Base-by-base conservation (phyloP, 2,329 filamentous ascomycete genomes). In the Hypoxylon sp. region DNA sequence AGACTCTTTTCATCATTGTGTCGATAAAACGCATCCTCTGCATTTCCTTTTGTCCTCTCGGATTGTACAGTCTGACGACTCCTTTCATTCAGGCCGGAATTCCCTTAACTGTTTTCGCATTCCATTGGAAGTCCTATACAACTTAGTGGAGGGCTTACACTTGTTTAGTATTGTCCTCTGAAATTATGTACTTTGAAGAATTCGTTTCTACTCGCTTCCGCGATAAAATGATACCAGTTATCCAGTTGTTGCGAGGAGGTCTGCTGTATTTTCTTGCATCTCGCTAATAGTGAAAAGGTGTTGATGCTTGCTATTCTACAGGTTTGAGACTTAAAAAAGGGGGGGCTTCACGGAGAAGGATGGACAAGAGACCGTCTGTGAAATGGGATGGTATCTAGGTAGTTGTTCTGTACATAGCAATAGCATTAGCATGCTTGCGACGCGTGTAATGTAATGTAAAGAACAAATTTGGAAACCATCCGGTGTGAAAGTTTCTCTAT, bases 31-130 rank as follows among this genome's bases (percentile, higher is more conserved):
- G 56, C 64, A 65, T 67, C 45, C 64, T 55, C 64, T 66, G 56
- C 64, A 72, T 75, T 75, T 71, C 73, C 74, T 72, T 75, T 75
- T 74, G 72, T 74, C 38, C 63, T 50, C 55, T 53, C 67, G 60
- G 58, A 65, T 69, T 61, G 19, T 52, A 60, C 60, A 66, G 65
- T 69, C 69, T 57, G 34, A 64, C 64, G 60, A 60, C 46, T 46
- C 43, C 45, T 63, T 62, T 63, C 60, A 53, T 63, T 49, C 58
- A 45, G 63, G 65, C 55, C 49, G 48, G 34, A 38, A 60, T 34
- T 60, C 53, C 52, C 64, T 52, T 45, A 59, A 52, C 53, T 58
- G 34, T 63, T 62, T 68, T 28, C 62, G 32, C 30, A 52, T 60
- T 51, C 58, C 52, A 34, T 21, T 30, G 28, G 25, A 59, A 52